A percentile compares a stretch with the other conserved stretches of the same genome.
phyloP scores from a whole-genome alignment of 495 filamentous ascomycete species.

The Glutinoglossum americanum region DNA sequence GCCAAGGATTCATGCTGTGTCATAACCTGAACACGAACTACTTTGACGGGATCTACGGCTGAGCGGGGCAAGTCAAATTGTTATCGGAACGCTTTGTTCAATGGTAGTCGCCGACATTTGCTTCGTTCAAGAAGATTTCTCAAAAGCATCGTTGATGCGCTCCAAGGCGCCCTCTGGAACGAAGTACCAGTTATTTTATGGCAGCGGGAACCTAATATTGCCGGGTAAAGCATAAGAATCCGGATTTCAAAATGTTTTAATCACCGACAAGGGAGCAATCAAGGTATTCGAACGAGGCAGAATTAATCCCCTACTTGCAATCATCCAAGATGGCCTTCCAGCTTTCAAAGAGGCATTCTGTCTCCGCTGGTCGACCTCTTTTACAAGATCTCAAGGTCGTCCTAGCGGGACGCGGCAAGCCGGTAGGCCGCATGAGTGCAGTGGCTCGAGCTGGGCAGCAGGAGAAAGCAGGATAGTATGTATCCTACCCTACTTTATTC shows the following conservation, averaged over 20 bases:
- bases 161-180: background rate
- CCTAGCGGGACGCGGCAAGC: background rate
- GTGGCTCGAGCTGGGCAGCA: background rate
- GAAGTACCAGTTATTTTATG: background rate
- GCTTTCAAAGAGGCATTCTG: background rate
- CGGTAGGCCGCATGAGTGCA: background rate
- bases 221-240: background rate
- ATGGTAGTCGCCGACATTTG: background rate
- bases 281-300: background rate
- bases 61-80: background rate
- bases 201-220: background rate
- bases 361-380: background rate
- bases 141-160: background rate
- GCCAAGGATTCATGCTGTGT: background rate
- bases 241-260: background rate
- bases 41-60: background rate
- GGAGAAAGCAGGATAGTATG: background rate
- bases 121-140: background rate
- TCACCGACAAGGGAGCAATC: background rate
- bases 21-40: background rate
- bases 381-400: background rate
- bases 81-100: background rate
- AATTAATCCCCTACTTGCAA: background rate
- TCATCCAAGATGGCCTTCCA: background rate
- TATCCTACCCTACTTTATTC: background rate